Conservation (phyloP, 2,329 filamentous ascomycete species). For the Lasiodiplodia sp. region DNA sequence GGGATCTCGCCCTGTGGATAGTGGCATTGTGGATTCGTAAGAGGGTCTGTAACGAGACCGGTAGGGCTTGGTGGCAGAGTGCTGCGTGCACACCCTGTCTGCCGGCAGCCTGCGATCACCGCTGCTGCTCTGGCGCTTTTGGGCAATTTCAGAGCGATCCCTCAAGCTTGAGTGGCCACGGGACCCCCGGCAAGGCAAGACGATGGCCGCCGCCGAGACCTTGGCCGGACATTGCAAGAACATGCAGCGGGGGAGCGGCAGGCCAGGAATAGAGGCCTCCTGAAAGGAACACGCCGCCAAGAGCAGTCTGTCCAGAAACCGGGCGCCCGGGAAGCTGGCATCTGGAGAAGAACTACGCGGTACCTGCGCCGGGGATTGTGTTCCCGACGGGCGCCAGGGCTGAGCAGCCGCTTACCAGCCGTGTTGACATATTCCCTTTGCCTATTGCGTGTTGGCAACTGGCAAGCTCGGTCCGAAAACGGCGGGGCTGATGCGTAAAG, state of each 20-base stretch:
- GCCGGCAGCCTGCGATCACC: conserved; percentile 10
- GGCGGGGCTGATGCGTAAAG: background rate
- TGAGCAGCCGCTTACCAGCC: background rate
- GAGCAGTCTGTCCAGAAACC: background rate
- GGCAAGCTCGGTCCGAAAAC: conserved; percentile 18
- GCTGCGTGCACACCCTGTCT: conserved; percentile 16
- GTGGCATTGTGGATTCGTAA: conserved; percentile 8
- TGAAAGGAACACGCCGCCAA: background rate
- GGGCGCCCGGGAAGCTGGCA: background rate
- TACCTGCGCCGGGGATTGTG: conserved; percentile 1
- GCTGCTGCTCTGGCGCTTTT: background rate
- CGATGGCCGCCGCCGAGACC: conserved; percentile 1
- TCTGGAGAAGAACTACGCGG: background rate
- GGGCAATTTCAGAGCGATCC: background rate
- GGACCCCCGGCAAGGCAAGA: conserved; percentile 4
- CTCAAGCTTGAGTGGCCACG: background rate
- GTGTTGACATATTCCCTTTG: background rate
- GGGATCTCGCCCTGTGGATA: conserved; percentile 7
- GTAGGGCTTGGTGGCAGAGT: background rate
- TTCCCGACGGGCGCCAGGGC: background rate
- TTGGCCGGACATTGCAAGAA: conserved; percentile 2
- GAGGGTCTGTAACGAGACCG: conserved; percentile 18
- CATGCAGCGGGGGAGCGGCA: background rate
- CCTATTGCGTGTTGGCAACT: background rate
- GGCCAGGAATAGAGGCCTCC: conserved; percentile 3